Base-by-base conservation (phyloP, 768 basidiomycete genomes). In the Nevesoporus exiguus region DNA sequence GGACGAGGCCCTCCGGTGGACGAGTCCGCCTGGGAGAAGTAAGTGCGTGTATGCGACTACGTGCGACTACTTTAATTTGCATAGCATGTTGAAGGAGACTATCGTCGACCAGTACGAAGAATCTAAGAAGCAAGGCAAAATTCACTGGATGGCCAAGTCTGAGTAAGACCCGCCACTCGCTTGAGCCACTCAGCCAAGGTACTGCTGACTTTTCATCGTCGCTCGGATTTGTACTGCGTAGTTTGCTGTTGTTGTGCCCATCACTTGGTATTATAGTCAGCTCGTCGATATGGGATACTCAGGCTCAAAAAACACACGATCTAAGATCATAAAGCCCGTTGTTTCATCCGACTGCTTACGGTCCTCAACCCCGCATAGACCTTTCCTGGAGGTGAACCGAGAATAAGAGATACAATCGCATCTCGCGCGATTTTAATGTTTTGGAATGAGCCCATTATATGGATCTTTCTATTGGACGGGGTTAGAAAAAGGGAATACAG, bases 381-480 rank as follows among this genome's bases (percentile, higher is more conserved):
- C 67, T 93, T 92, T 48, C 95, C 95, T 47, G 95, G 95, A 0
- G 95, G 95, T 14, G 93, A 95, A 30, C 95, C 95, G 15, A 98
- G 79, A 60, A 98, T 98, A 19, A 97, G 81, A 14, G 92, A 93
- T 25, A 97, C 95, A 57, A 99, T 86, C 7, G 97, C 94, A 71
- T 98, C 96, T 52, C 95, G 82, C 0, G 97, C 97, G 54, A 98
- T 83, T 73, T 96, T 97, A 78, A 99, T 98, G 66, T 97, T 97
- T 76, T 95, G 92, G 76, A 97, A 98, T 15, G 95, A 96, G 22
- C 97, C 97, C 71, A 99, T 86, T 62, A 99, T 98, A 63, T 98
- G 95, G 36, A 99, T 97, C 81, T 97, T 95, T 27, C 95, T 97
- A 64, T 7, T 57, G 56, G 21, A 58, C 19, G 27, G 10, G 19